Conservation (phyloP, 176 grass and related monocot genomes). For the Luzula sylvatica region DNA sequence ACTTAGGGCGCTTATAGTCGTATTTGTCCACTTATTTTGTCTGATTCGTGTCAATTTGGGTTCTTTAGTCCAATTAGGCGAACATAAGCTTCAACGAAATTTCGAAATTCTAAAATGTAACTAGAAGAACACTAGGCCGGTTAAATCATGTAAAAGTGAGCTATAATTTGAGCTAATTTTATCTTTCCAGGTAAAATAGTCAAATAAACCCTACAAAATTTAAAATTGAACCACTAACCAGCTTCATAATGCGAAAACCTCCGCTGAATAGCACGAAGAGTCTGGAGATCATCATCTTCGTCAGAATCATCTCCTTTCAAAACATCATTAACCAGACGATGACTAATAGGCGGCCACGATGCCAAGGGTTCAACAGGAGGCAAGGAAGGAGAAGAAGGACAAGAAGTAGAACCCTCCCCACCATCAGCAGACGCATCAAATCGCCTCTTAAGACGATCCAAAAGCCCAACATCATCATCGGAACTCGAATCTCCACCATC, state of each 20-base stretch:
- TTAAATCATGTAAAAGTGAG: no score
- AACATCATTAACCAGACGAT: neutral
- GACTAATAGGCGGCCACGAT: conserved; percentile 29
- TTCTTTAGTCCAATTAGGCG: no score
- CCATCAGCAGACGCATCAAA: neutral
- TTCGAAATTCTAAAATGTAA: no score
- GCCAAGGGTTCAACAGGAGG: neutral
- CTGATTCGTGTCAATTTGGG: no score
- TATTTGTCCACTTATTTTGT: no score
- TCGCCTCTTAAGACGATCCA: conserved; percentile 48
- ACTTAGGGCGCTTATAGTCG: no score
- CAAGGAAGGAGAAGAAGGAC: conserved; percentile 18
- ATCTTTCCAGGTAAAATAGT: no score
- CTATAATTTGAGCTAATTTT: no score
- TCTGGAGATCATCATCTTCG: conserved; percentile 58
- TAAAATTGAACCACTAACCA: conserved; percentile 29
- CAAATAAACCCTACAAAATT: neutral
- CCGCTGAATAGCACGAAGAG: conserved; percentile 66
- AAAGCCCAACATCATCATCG: conserved; percentile 38
- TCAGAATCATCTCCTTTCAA: conserved; percentile 21
- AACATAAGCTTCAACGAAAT: no score
- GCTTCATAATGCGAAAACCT: conserved; percentile 62
- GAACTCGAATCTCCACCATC: conserved; percentile 25
- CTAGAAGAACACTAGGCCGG: no score
- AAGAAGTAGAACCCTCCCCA: conserved; percentile 16